Conservation (phyloP, 805 yeast genomes). For the Wickerhamiella qilinensis region DNA sequence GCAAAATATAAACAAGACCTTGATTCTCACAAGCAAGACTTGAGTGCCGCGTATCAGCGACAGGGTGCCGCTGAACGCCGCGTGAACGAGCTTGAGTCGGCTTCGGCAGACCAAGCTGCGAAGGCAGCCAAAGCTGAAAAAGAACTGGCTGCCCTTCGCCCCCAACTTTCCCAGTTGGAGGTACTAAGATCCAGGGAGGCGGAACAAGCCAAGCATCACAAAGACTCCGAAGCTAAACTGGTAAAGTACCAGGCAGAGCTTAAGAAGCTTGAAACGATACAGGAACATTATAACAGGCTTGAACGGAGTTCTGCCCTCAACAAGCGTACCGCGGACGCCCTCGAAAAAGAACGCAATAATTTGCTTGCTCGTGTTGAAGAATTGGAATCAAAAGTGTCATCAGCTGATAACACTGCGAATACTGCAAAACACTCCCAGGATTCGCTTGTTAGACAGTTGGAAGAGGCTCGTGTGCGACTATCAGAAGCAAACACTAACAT, state of each 20-base stretch:
- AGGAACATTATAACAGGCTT: background rate
- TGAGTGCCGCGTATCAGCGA: background rate
- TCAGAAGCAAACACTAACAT: conserved; percentile 45
- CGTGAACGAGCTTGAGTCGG: background rate
- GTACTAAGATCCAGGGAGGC: background rate
- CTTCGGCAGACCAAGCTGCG: background rate
- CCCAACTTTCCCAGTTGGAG: background rate
- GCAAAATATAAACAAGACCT: conserved; percentile 1
- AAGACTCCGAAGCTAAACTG: background rate
- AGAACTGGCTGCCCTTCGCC: background rate
- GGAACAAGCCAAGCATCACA: conserved; percentile 7
- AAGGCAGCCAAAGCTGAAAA: background rate
- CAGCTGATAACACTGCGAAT: conserved; percentile 5
- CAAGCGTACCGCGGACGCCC: conserved; percentile 1
- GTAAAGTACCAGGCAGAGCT: conserved; percentile 20
- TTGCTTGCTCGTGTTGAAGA: conserved; percentile 9
- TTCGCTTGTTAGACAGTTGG: conserved; percentile 18
- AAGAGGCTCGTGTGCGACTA: conserved; percentile 33
- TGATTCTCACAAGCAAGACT: conserved; percentile 4
- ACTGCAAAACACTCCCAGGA: conserved; percentile 9
- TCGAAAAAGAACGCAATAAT: conserved; percentile 11
- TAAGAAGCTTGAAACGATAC: conserved; percentile 16
- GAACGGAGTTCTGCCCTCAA: background rate
- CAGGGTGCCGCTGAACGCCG: conserved; percentile 1
- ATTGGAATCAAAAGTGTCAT: conserved; percentile 5